Base-by-base conservation (phyloP, 352 stramenopile species). In the Phytophthora quininea region DNA sequence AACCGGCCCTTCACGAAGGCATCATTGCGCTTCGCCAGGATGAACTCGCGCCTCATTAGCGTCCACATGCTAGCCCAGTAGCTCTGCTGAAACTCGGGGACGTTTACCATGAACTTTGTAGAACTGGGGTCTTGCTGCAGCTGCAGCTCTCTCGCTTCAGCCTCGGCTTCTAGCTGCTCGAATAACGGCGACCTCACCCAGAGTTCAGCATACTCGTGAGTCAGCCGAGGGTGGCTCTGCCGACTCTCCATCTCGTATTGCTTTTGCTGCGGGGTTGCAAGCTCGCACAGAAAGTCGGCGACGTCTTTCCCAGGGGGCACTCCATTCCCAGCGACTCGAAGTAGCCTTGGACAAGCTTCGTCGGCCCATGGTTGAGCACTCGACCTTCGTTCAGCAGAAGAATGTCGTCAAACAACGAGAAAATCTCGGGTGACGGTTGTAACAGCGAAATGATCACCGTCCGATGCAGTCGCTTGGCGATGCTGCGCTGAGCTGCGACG, bases 381-480 rank as follows among this genome's bases (percentile, higher is more conserved):
- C 73, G 51, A n/a, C 73, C 73, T 48, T 61, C 58, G 51, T 72
- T 64, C 14, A 98, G 75, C 29, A 98, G 71, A 8, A 98, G 73
- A 38, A 83, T 43, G 27, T 72, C 71, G 31, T 98, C 89, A n/a
- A 92, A 79, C 29, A 79, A 91, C 54, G 96, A 93, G 15, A 89
- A 86, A 15, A 97, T 73, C 62, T 96, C 91, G 32, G 93, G 91
- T 15, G 91, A 77, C 47, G 93, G 91, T 69, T 97, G 73, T 3
- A 95, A 68, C 42, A 96, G 69, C 11, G 86, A 86, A 7, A 93
- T 69, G 15, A 86, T 71, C 37, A 68, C 45, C 0, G 74, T 77
- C 12, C 54, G 52, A 4, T 64, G 47, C 3, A 88, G 46, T 2
- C 54, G 71, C 40, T 74, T 33, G 9, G 80, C 82, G 3, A 79